Base-by-base conservation (phyloP, 2,329 filamentous ascomycete genomes). In the Falciphora oryzae region DNA sequence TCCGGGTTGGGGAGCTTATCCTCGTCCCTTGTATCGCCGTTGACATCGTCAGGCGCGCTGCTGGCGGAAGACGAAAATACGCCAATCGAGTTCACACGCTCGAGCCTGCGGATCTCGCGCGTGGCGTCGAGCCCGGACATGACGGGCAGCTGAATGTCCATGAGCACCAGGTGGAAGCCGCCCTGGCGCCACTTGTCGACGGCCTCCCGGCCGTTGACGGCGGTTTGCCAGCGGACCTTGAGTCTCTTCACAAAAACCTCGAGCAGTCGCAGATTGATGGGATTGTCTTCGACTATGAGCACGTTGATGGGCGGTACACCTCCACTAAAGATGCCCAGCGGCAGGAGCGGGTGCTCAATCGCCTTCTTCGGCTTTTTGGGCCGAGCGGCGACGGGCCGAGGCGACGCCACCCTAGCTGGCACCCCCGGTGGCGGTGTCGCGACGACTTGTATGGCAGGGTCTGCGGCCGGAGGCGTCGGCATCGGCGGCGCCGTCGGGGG, bases 131-230 rank as follows among this genome's bases (percentile, higher is more conserved):
- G 80, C 0, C 95, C 95, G 70, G 90, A 96, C 93, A 99, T 97
- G 71, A 97, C 89, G 5, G 95, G 95, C 65, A 99, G 83, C 74
- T 98, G 95, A 69, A 99, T 98, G 75, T 99, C 95, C 95, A 99
- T 99, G 64, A 99, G 81, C 22, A 99, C 95, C 68, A 99, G 79
- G 78, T 99, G 95, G 73, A 97, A 98, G 0, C 95, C 95, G 50
- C 95, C 95, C 5, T 85, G 84, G 64, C 91, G 88, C 94, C 95
- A 99, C 77, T 97, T 97, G 66, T 86, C 89, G 32, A 98, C 93
- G 2, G 95, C 95, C 69, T 97, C 94, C 68, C 89, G 87, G 29
- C 95, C 95, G 74, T 98, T 97, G 83, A 96, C 92, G 53, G 95
- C 95, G n/a, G 92, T 96, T 76, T 95, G 90, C 93, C 94, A 98